Conservation (phyloP, 371 early-diverging fungal species). For the Dichotomocladium elegans region DNA sequence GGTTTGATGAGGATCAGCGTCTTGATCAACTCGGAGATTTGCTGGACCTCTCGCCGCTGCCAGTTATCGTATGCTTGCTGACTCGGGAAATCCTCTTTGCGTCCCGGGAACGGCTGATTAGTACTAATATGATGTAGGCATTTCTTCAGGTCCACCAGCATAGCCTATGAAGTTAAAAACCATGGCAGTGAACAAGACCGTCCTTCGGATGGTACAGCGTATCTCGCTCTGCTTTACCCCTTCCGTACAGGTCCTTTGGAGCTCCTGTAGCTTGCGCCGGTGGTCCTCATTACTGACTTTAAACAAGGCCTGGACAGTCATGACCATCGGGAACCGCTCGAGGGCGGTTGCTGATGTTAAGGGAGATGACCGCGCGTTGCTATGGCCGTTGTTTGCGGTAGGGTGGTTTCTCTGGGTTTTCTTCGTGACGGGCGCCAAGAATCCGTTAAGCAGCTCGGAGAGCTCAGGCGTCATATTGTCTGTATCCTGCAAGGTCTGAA, state of each 20-base stretch:
- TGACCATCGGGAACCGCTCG: conserved; percentile 39
- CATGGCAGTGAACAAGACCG: neutral
- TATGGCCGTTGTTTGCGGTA: no score
- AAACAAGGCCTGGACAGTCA: conserved; percentile 39
- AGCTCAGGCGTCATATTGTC: conserved; percentile 35
- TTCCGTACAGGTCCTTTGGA: conserved; percentile 40
- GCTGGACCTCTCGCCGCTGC: conserved; percentile 39
- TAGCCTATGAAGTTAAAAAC: conserved; percentile 17
- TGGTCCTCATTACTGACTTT: conserved; percentile 33
- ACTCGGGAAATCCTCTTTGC: conserved; percentile 40
- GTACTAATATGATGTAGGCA: conserved; percentile 40
- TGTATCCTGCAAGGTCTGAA: conserved; percentile 31
- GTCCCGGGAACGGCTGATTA: conserved; percentile 41
- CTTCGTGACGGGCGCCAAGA: conserved; percentile 12
- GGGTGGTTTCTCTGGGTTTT: conserved; percentile 9
- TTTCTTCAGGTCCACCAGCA: conserved; percentile 41
- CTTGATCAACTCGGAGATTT: conserved; percentile 39
- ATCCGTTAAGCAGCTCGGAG: conserved; percentile 26
- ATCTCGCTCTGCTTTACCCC: conserved; percentile 25
- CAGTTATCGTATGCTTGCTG: conserved; percentile 40
- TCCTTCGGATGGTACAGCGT: no score
- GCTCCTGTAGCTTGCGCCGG: conserved; percentile 32
- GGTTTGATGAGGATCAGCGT: conserved; percentile 40
- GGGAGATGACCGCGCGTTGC: neutral
- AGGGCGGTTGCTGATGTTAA: conserved; percentile 13